Base-by-base conservation (phyloP, 2,329 filamentous ascomycete genomes). In the Colletotrichum eremochloae region DNA sequence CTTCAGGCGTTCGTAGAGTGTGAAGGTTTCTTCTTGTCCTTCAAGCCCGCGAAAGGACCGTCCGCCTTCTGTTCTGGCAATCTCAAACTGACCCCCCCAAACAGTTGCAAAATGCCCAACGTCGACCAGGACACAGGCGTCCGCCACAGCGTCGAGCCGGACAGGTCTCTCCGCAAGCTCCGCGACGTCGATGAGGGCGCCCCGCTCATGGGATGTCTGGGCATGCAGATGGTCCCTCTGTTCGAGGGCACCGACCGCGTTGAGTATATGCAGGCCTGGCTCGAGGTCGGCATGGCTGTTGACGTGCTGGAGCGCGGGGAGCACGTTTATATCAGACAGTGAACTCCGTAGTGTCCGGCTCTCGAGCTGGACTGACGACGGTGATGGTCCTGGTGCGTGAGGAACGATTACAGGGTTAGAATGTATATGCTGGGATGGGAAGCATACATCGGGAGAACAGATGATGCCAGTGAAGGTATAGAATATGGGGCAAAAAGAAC, bases 61-160 rank as follows among this genome's bases (percentile, higher is more conserved):
- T n/a, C 31, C 20, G 11, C 9, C 33, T 38, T 38, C 33, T 12
- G 3, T 24, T 15, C 36, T 9, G 6, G 12, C 8, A 8, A 20
- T n/a, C 9, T 36, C 56, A 53, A 18, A 11, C 31, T 67, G 31
- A 67, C 33, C 20, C 2, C 9, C n/a, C 63, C 42, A 55, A 11
- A 15, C 62, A 87, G 86, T 67, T 94, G 92, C 82, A 92, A 90
- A 76, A 80, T 94, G 75, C 92, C 92, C 29, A 94, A 94, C 75
- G 90, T 93, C 1, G 86, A 94, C 78, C 91, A 87, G 0, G 83
- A 84, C 24, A 90, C 84, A 7, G 92, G 88, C n/a, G 77, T 86
- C 50, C 85, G 86, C 31, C 88, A 92, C 77, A 77, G 79, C 31
- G 78, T 81, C 40, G 87, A 92, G 80, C 89, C 91, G 0, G 88